Evolutionary conservation across 495 filamentous ascomycete genomes (phyloP).

Genomic region (Aspergillus ellipticus): DNA sequence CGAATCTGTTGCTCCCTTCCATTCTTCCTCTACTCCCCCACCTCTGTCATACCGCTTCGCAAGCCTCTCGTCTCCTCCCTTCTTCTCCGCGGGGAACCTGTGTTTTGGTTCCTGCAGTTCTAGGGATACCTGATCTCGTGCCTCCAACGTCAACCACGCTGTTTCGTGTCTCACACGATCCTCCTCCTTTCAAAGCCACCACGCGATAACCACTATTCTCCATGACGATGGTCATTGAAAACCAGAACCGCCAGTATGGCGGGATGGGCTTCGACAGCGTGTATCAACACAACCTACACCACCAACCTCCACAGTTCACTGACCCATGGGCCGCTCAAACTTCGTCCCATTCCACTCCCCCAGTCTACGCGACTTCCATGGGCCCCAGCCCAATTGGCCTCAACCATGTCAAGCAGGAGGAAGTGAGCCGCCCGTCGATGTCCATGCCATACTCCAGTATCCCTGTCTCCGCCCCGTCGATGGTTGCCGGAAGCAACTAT

Average conservation of each 20-base stretch:
- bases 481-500: constrained; percentile 67
- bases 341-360: constrained; percentile 53
- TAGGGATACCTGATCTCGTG: constrained; percentile 18
- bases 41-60: not conserved
- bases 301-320: constrained; percentile 78
- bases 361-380: constrained; percentile 55
- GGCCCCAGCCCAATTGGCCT: constrained; percentile 52
- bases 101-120: constrained; percentile 11
- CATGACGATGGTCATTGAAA: constrained; percentile 87
- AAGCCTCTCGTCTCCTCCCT: not conserved
- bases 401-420: constrained; percentile 53
- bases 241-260: constrained; percentile 78
- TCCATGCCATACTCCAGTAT: constrained; percentile 72
- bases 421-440: constrained; percentile 56
- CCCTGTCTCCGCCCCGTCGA: constrained; percentile 66
- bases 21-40: not conserved
- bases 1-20: constrained; percentile 1
- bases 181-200: not conserved
- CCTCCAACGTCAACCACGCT: constrained; percentile 18
- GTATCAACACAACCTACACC: constrained; percentile 61
- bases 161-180: constrained; percentile 2
- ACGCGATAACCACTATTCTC: constrained; percentile 25
- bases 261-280: constrained; percentile 78
- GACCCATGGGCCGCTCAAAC: constrained; percentile 75
- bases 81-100: not conserved